Evolutionary conservation across 345 rosid species (phyloP), one percentile per base, ranked within the genome.

Genomic region (Citrus mangshanensis): DNA sequence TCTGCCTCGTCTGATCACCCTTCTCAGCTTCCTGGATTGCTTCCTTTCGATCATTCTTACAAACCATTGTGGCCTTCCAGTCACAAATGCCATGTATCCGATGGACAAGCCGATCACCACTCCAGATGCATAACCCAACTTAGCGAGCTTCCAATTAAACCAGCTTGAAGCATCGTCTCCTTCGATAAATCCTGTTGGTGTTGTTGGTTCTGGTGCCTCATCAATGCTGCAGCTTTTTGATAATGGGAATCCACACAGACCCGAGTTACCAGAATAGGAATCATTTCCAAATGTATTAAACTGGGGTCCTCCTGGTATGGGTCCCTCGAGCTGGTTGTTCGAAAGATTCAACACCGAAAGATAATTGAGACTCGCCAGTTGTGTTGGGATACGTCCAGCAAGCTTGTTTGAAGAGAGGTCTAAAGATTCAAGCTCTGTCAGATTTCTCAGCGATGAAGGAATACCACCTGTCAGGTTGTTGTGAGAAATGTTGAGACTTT

Each of bases 281-380:
- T 58, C 25, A 1, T 0, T 58, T 7, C 0, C 0, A 8, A 58
- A 58, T 2, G 62, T 58, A 58, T n/a, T 8, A 0, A 58, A 58
- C 0, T 58, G 28, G 3, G 9, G 0, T 5, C 62, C 62, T 58
- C 0, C 0, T 1, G 62, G 62, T 7, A 58, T n/a, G 1, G 4
- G 62, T 2, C 62, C 62, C 0, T 1, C 2, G 4, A 58, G 62
- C 4, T 58, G 62, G 28, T 58, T 58, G 25, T 58, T 0, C 1
- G 62, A n/a, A 22, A 58, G 62, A 22, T 58, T 58, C 3, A 58
- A 1, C 3, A 58, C 25, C 9, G 25, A 22, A 58, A 58, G 62
- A 58, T 0, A 58, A 1, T 8, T 58, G 0, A 58, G 1, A 7
- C 25, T n/a, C 9, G 62, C 1, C 13, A 58, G 3, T 8, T 58